These are phyloP conservation scores for Thielaviopsis punctulata DNA, from an alignment of 2,329 filamentous ascomycete species.

Conservation along the genomic window DNA sequence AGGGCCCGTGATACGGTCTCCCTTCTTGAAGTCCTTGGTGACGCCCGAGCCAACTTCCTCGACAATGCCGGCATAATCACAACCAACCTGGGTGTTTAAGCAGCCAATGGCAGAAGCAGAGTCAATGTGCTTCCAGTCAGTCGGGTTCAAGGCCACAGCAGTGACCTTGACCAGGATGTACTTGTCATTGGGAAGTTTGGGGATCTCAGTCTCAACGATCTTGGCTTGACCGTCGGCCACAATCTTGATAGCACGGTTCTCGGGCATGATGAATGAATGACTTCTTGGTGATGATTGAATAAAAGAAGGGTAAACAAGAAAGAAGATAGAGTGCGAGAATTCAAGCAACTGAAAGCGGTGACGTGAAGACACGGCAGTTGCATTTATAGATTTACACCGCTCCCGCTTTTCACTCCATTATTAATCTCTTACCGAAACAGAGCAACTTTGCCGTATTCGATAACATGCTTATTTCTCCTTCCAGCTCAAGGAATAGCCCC, in stretches of 20 bases:
- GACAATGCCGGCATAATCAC: slow-evolving; percentile 31
- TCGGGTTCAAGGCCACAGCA: slow-evolving; percentile 23
- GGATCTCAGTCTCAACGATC: slow-evolving; percentile 17
- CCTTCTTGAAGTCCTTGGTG: slow-evolving; percentile 26
- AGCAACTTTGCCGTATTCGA: neutral
- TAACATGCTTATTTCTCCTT: neutral
- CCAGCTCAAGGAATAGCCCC: neutral
- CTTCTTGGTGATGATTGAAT: neutral
- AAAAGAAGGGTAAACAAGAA: neutral
- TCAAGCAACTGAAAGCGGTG: neutral
- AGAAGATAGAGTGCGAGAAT: neutral
- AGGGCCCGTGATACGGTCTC: slow-evolving; percentile 28
- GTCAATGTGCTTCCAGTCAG: slow-evolving; percentile 21
- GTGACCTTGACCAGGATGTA: slow-evolving; percentile 21
- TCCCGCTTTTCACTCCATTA: neutral
- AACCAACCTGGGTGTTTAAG: slow-evolving; percentile 20
- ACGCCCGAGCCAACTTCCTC: slow-evolving; percentile 27
- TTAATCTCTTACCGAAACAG: neutral
- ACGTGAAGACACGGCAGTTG: neutral
- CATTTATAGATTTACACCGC: neutral
- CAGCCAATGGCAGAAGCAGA: slow-evolving; percentile 14
- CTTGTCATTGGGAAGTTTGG: slow-evolving; percentile 15
- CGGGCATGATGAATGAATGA: neutral
- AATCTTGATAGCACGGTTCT: slow-evolving; percentile 5
- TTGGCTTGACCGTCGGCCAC: slow-evolving; percentile 14